phyloP scores from a whole-genome alignment of 2,329 filamentous ascomycete species.

The Colletotrichum eleusines region DNA sequence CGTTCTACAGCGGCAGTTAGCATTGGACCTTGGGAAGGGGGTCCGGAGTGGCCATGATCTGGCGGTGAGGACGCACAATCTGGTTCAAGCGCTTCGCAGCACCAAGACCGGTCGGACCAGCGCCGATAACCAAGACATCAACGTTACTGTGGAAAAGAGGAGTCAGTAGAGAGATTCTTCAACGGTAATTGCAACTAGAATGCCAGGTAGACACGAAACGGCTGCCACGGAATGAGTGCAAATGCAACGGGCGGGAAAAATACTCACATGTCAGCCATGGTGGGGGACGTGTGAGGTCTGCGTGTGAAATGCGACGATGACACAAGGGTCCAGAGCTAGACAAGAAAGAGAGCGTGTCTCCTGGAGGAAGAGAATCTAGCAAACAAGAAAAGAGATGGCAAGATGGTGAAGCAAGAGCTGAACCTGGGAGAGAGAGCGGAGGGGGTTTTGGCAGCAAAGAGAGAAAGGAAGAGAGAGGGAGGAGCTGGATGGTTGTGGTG shows the following conservation, averaged over 20 bases:
- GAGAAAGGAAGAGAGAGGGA: conserved; percentile 9
- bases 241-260: background rate
- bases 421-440: background rate
- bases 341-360: conserved; percentile 16
- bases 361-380: no score
- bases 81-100: conserved; percentile 98
- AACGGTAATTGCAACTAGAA: background rate
- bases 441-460: conserved; percentile 25
- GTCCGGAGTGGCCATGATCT: conserved; percentile 43
- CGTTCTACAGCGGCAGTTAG: conserved; percentile 69
- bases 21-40: conserved; percentile 32
- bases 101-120: conserved; percentile 96
- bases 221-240: conserved; percentile 5
- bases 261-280: conserved; percentile 48
- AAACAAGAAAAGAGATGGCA: no score
- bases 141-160: conserved; percentile 73
- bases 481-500: conserved; percentile 1
- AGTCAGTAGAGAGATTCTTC: conserved; percentile 32
- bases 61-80: conserved; percentile 74
- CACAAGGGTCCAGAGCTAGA: background rate
- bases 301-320: conserved; percentile 17
- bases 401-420: conserved; percentile 5
- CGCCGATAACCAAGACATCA: conserved; percentile 97
- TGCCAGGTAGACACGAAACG: background rate
- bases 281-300: conserved; percentile 38